Percentiles rank a stretch among this genome's conserved stretches.
Conservation (phyloP, 164 flowering plant species). For the Nymphaea colorata region DNA sequence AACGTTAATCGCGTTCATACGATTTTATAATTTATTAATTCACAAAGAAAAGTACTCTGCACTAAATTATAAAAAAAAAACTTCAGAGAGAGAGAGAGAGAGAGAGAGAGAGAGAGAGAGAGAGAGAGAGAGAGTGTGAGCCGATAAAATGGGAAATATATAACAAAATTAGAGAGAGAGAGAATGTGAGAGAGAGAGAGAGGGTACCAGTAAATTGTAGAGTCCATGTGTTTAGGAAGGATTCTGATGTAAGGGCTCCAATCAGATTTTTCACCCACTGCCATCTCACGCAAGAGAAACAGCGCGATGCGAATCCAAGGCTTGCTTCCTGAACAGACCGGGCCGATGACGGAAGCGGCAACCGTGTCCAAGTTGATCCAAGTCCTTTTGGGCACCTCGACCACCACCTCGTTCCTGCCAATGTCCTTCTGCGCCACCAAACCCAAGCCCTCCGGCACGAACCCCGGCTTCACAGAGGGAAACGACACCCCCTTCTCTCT, state of each 20-base stretch:
- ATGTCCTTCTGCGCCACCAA: slow-evolving; percentile 61
- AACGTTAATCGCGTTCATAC: no score
- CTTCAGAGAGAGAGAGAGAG: no score
- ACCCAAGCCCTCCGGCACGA: slow-evolving; percentile 36
- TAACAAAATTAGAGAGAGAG: no score
- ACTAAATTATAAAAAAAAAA: no score
- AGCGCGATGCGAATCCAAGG: slow-evolving; percentile 88
- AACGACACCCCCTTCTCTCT: no score
- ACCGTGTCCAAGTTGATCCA: slow-evolving; percentile 86
- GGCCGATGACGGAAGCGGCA: slow-evolving; percentile 69
- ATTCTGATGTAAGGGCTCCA: slow-evolving; percentile 61
- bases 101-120: no score
- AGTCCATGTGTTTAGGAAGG: slow-evolving; percentile 57
- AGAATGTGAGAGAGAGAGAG: no score
- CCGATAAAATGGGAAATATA: no score
- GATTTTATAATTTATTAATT: no score
- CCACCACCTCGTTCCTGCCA: slow-evolving; percentile 55
- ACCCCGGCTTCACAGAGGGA: no score
- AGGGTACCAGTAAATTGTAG: slow-evolving; percentile 83
- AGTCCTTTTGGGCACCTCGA: slow-evolving; percentile 71
- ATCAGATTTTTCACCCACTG: slow-evolving; percentile 23
- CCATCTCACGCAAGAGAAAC: slow-evolving; percentile 61
- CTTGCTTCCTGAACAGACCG: slow-evolving; percentile 56
- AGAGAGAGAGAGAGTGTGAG: no score
- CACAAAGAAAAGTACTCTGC: no score